Evolutionary conservation across 257 asterid genomes (phyloP).

Genomic region (Solanum lycopersicoides): DNA sequence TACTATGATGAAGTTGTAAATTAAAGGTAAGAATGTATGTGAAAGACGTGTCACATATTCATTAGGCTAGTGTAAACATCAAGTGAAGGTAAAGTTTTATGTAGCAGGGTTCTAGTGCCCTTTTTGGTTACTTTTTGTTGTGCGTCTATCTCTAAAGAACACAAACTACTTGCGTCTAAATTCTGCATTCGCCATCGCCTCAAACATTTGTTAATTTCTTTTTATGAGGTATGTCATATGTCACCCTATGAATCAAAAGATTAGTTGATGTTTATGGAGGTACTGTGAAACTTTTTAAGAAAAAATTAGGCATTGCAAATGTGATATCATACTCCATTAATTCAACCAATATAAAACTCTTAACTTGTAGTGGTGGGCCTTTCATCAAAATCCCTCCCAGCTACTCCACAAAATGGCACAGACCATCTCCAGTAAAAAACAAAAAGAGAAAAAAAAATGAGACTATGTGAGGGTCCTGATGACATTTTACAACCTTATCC

Average conservation of each 20-base stretch:
- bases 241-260: not conserved
- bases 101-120: not conserved
- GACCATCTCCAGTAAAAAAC: slow-evolving; percentile 5
- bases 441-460: not conserved
- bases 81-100: not conserved
- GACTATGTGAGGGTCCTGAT: slow-evolving; percentile 7
- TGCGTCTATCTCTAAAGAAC: not conserved
- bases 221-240: not conserved
- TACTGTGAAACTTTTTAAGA: not conserved
- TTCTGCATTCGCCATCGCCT: too few species aligned
- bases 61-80: not conserved
- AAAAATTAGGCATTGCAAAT: not conserved
- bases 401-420: slow-evolving; percentile 4
- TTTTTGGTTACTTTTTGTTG: not conserved
- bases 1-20: not conserved
- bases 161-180: too few species aligned
- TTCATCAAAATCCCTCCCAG: slow-evolving; percentile 4
- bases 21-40: not conserved
- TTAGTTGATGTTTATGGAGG: not conserved
- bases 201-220: not conserved
- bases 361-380: not conserved
- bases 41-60: not conserved
- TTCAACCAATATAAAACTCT: not conserved
- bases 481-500: not conserved
- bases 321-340: not conserved